A percentile compares a stretch with the other conserved stretches of the same genome.
Evolutionary conservation across 1,284 basidiomycete genomes (phyloP).

Genomic region (Sanguinoderma infundibulare): DNA sequence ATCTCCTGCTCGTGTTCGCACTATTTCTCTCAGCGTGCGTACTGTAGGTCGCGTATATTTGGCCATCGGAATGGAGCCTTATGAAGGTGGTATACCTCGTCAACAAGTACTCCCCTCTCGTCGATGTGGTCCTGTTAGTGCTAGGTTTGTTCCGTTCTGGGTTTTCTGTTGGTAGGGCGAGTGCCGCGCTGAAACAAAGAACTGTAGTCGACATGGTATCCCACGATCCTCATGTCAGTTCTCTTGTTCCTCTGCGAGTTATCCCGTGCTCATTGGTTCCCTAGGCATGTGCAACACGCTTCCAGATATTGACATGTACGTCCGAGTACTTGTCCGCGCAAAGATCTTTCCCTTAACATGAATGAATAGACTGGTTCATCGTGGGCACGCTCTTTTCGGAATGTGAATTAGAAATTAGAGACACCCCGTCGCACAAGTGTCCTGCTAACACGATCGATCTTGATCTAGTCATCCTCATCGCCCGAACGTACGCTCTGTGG

Average conservation of each 20-base stretch:
- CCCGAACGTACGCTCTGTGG: not conserved
- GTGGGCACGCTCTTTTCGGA: not conserved
- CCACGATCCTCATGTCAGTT: not conserved
- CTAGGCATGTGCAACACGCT: not conserved
- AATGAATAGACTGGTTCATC: not conserved
- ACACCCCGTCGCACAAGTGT: too few relatives aligned
- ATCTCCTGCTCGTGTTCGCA: not conserved
- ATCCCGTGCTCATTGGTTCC: not conserved
- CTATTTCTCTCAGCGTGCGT: too few relatives aligned
- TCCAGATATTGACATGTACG: not conserved
- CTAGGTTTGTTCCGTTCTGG: not conserved
- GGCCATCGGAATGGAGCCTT: not conserved
- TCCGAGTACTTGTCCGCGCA: not conserved
- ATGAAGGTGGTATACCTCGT: conserved; percentile 1
- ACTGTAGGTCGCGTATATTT: not conserved
- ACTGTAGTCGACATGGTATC: not conserved
- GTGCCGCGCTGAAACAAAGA: not conserved
- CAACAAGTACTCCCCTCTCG: not conserved
- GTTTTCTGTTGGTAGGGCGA: not conserved
- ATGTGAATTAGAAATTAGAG: not conserved
- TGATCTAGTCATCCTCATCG: not conserved
- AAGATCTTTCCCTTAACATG: not conserved
- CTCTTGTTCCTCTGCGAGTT: fast-evolving
- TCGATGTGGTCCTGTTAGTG: not conserved
- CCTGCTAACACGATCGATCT: not conserved